A percentile compares a stretch with the other conserved stretches of the same genome.
These are phyloP conservation scores for Oropetium thomaeum DNA, from an alignment of 176 grass and related monocot genomes.

Conservation along the genomic window DNA sequence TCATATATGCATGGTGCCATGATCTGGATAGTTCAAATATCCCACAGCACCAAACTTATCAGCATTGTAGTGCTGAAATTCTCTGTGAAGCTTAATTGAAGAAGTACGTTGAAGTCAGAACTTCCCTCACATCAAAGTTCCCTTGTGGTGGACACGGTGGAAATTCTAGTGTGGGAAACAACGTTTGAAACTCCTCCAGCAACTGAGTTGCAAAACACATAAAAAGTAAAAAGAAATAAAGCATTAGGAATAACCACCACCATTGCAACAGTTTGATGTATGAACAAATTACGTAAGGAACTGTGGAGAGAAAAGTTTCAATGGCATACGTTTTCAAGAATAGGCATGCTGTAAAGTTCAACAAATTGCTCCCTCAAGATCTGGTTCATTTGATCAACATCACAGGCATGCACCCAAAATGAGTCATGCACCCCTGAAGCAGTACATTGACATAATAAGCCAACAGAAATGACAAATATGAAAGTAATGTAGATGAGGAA, in stretches of 20 bases:
- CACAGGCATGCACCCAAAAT: conserved; percentile 93
- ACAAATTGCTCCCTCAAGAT: conserved; percentile 97
- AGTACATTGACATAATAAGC: conserved; percentile 5
- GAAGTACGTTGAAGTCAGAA: conserved; percentile 82
- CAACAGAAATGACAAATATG: background rate
- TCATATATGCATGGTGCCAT: background rate
- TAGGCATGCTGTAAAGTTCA: conserved; percentile 79
- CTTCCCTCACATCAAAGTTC: conserved; percentile 67
- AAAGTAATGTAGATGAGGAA: background rate
- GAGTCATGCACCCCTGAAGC: conserved; percentile 91
- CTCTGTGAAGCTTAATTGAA: conserved; percentile 59
- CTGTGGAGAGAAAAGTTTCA: conserved; percentile 5
- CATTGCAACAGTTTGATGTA: background rate
- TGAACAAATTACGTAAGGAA: background rate
- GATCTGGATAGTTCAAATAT: background rate
- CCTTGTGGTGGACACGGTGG: conserved; percentile 80
- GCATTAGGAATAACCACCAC: background rate
- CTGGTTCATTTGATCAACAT: conserved; percentile 87
- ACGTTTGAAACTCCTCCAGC: conserved; percentile 64
- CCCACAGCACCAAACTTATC: background rate
- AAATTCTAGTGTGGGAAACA: conserved; percentile 63
- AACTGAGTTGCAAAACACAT: conserved; percentile 51
- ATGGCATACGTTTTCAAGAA: conserved; percentile 80
- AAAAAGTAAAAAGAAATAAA: conserved; percentile 14
- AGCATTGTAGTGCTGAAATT: conserved; percentile 6